Evolutionary conservation across 495 filamentous ascomycete genomes (phyloP).

Genomic region (Halenospora varia): DNA sequence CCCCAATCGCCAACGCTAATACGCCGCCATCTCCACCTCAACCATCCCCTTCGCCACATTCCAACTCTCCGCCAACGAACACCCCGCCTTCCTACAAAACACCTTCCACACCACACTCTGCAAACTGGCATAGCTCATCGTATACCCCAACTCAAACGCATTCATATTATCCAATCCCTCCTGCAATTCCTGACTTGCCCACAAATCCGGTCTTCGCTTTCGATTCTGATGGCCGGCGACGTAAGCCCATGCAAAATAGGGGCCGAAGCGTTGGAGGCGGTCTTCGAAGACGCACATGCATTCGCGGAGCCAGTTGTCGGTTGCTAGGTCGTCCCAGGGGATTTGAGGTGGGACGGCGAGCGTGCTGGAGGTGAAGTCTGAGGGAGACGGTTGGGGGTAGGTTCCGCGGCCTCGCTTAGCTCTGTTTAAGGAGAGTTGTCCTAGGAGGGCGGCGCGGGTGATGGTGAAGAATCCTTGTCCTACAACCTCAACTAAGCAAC

Average conservation of each 20-base stretch:
- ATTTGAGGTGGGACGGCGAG: background rate
- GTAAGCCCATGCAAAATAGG: constrained; percentile 22
- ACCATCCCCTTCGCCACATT: constrained; percentile 12
- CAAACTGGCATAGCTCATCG: constrained; percentile 20
- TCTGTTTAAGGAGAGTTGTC: background rate
- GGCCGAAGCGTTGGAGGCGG: constrained; percentile 13
- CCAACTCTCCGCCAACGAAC: constrained; percentile 17
- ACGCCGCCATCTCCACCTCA: constrained; percentile 4
- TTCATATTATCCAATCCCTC: constrained; percentile 21
- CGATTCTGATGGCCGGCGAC: constrained; percentile 2
- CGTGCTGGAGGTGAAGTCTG: background rate
- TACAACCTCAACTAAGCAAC: constrained; percentile 19
- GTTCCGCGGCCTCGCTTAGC: background rate
- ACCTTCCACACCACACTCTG: constrained; percentile 24
- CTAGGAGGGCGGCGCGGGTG: constrained; percentile 2
- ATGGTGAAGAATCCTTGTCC: constrained; percentile 18
- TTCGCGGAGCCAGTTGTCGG: constrained; percentile 16
- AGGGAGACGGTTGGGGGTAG: background rate
- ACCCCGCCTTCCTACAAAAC: constrained; percentile 15
- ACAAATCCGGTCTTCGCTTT: constrained; percentile 7
- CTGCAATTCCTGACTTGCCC: constrained; percentile 9
- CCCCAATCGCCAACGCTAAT: background rate
- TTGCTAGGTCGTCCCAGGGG: constrained; percentile 2
- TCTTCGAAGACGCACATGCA: constrained; percentile 25
- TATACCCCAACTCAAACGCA: constrained; percentile 24